Evolutionary conservation across 139 green algal species (phyloP).

Genomic region (Axilococcus clingmanii): DNA sequence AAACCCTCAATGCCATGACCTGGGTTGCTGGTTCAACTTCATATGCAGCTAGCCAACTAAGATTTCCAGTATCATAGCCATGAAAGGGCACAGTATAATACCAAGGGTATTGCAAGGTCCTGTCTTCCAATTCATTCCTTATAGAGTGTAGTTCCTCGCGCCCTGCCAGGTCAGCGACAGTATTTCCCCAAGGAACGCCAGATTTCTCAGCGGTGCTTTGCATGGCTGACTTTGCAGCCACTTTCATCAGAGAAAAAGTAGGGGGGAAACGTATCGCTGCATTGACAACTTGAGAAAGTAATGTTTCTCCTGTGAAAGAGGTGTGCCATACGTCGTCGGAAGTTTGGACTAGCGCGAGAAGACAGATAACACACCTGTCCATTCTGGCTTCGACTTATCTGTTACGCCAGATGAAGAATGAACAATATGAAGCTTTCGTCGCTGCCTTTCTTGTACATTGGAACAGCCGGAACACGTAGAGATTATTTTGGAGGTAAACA

Average conservation of each 20-base stretch:
- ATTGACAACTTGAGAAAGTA: constrained; percentile 45
- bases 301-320: constrained; percentile 40
- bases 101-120: constrained; percentile 38
- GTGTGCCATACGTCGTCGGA: no score
- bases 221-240: constrained; percentile 26
- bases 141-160: constrained; percentile 10
- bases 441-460: no score
- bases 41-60: constrained; percentile 48
- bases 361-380: no score
- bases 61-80: constrained; percentile 53
- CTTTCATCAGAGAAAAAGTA: constrained; percentile 53
- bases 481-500: no score
- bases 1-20: constrained; percentile 55
- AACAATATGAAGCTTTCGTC: no score
- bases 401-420: no score
- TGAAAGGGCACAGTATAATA: constrained; percentile 78
- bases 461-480: no score
- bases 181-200: constrained; percentile 38
- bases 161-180: constrained; percentile 21
- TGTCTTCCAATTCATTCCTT: constrained; percentile 38
- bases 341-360: no score
- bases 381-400: no score
- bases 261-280: constrained; percentile 37
- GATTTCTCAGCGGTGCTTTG: constrained; percentile 37
- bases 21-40: constrained; percentile 61